Conservation (phyloP, 257 asterid species). For the Orobanche coerulescens region DNA sequence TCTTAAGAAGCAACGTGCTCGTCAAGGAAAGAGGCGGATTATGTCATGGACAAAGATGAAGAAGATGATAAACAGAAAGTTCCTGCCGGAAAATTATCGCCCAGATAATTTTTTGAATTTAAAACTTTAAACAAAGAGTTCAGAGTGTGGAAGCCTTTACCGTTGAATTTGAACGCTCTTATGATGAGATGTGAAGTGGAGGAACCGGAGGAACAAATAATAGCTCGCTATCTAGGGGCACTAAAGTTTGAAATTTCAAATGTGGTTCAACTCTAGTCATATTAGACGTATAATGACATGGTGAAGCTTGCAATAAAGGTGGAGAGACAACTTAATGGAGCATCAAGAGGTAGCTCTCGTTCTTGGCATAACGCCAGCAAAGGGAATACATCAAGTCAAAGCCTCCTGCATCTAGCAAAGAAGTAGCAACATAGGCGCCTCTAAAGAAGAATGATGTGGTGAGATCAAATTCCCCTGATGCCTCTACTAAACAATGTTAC, state of each 20-base stretch:
- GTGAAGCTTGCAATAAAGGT: background rate
- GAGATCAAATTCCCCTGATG: too few species aligned
- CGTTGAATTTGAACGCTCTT: background rate
- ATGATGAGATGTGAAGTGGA: background rate
- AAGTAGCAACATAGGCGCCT: too few species aligned
- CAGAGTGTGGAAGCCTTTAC: background rate
- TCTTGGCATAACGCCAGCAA: too few species aligned
- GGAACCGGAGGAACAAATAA: background rate
- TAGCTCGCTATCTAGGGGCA: background rate
- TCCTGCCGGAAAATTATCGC: background rate
- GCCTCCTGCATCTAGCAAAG: too few species aligned
- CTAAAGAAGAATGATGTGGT: too few species aligned
- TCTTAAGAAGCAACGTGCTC: conserved; percentile 1
- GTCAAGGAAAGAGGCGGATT: background rate
- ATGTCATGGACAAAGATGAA: background rate
- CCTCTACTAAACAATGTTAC: too few species aligned
- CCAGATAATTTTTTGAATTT: background rate
- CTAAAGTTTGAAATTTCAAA: background rate
- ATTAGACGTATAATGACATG: background rate
- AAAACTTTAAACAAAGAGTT: background rate
- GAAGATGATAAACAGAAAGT: background rate
- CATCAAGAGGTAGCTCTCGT: too few species aligned
- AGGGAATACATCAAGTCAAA: too few species aligned
- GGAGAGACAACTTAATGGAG: background rate
- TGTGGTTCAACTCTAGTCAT: background rate